These are phyloP conservation scores for Claviceps sp. DNA, from an alignment of 2,329 filamentous ascomycete genomes.

Conservation along the genomic window DNA sequence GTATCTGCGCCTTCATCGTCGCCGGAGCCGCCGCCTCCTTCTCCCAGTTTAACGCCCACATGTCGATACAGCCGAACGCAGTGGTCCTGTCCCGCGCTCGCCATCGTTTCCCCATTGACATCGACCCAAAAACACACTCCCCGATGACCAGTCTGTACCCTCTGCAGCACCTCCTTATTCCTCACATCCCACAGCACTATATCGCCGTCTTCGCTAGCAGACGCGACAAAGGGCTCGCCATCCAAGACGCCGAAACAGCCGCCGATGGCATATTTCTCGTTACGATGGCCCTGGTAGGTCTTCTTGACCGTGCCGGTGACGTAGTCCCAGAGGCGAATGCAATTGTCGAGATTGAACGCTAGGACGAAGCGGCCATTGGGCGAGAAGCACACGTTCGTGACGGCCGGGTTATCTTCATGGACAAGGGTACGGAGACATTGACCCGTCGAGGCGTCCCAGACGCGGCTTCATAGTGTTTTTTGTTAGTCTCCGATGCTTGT, in stretches of 20 bases:
- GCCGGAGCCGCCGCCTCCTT: background rate
- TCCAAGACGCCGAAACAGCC: slow-evolving; percentile 60
- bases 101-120: slow-evolving; percentile 41
- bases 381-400: slow-evolving; percentile 79
- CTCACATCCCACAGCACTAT: slow-evolving; percentile 84
- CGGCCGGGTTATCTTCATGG: slow-evolving; percentile 87
- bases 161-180: slow-evolving; percentile 70
- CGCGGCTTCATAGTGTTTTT: slow-evolving; percentile 37
- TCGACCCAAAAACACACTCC: slow-evolving; percentile 56
- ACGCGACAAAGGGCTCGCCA: slow-evolving; percentile 50
- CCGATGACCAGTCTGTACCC: slow-evolving; percentile 31
- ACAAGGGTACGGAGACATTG: slow-evolving; percentile 92
- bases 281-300: slow-evolving; percentile 88
- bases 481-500: background rate
- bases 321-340: slow-evolving; percentile 89
- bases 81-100: slow-evolving; percentile 42
- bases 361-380: slow-evolving; percentile 90
- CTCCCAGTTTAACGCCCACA: background rate
- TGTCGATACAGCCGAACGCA: slow-evolving; percentile 36
- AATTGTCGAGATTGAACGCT: slow-evolving; percentile 82
- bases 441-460: slow-evolving; percentile 92
- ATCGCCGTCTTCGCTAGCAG: slow-evolving; percentile 77
- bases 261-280: slow-evolving; percentile 71
- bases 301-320: slow-evolving; percentile 84
- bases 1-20: background rate